A percentile compares a stretch with the other conserved stretches of the same genome.
These are phyloP conservation scores for Russula lepida DNA, from an alignment of 768 basidiomycete genomes.

Conservation along the genomic window DNA sequence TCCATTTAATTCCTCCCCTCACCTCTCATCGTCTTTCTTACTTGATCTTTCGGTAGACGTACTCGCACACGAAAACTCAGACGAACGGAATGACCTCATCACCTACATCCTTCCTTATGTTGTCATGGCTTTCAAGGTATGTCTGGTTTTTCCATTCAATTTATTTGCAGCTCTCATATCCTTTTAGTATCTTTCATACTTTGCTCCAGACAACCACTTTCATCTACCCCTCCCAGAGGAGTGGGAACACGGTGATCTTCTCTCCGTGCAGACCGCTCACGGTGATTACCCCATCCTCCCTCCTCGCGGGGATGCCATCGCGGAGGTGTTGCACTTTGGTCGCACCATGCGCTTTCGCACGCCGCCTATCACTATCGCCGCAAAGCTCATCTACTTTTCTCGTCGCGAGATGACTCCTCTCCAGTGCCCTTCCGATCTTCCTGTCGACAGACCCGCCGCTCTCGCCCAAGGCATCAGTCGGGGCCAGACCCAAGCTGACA, in stretches of 20 bases:
- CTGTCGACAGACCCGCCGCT: constrained; percentile 28
- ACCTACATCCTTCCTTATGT: constrained; percentile 16
- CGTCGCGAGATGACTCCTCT: constrained; percentile 45
- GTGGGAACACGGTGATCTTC: constrained; percentile 21
- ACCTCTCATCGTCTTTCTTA: background rate
- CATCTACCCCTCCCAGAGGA: constrained; percentile 38
- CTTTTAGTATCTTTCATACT: constrained; percentile 44
- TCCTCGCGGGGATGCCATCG: constrained; percentile 15
- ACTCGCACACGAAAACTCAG: constrained; percentile 25
- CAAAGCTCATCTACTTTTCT: constrained; percentile 55
- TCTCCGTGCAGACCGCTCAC: constrained; percentile 32
- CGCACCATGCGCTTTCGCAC: constrained; percentile 23
- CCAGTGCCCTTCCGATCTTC: constrained; percentile 32
- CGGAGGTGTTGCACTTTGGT: constrained; percentile 22
- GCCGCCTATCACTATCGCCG: constrained; percentile 48
- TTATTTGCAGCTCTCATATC: constrained; percentile 37
- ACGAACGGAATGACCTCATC: constrained; percentile 28
- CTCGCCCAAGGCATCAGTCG: constrained; percentile 26
- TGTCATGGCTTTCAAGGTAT: constrained; percentile 29
- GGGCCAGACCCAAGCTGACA: constrained; percentile 51
- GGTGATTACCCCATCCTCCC: constrained; percentile 44
- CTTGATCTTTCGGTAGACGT: constrained; percentile 19
- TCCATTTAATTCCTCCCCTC: background rate
- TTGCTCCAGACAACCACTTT: constrained; percentile 57
- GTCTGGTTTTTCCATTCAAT: constrained; percentile 29